A percentile compares a stretch with the other conserved stretches of the same genome.
Evolutionary conservation across 129 eudicot species (phyloP).

Genomic region (Glebionis coronaria): DNA sequence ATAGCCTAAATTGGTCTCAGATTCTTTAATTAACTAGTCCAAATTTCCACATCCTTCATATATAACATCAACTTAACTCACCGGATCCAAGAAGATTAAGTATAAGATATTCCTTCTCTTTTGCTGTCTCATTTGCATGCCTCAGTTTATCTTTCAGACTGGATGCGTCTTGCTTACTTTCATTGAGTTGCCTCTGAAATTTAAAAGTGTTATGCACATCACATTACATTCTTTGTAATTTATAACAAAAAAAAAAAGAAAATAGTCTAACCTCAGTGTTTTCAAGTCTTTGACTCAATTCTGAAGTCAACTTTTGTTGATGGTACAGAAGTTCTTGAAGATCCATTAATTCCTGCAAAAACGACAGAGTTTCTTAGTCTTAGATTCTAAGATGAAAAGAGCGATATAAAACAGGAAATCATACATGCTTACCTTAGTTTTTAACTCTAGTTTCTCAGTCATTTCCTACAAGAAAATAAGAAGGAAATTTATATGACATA

Average conservation of each 20-base stretch:
- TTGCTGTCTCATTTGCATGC: conserved; percentile 44
- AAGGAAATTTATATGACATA: conserved; percentile 4
- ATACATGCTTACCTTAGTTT: conserved; percentile 45
- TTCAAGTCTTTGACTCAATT: conserved; percentile 45
- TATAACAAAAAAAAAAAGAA: not conserved
- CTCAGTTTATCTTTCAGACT: conserved; percentile 40
- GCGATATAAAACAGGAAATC: not conserved
- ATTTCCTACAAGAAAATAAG: conserved; percentile 34
- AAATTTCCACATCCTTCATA: not conserved
- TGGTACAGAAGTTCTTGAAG: conserved; percentile 46
- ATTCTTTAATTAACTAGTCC: not conserved
- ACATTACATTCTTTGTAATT: not conserved
- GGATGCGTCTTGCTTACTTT: conserved; percentile 39
- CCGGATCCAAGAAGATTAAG: conserved; percentile 59
- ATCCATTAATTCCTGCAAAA: conserved; percentile 44
- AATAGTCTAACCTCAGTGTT: conserved; percentile 37
- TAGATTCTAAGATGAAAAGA: not conserved
- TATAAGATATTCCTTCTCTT: conserved; percentile 56
- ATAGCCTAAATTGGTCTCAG: no score
- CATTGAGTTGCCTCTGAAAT: conserved; percentile 42
- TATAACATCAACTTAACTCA: conserved; percentile 21
- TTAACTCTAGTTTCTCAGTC: conserved; percentile 47
- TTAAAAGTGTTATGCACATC: not conserved
- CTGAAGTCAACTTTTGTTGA: conserved; percentile 52
- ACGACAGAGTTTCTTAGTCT: conserved; percentile 3